Evolutionary conservation across 2,329 filamentous ascomycete species (phyloP).

Genomic region (Trichoderma polysporum): DNA sequence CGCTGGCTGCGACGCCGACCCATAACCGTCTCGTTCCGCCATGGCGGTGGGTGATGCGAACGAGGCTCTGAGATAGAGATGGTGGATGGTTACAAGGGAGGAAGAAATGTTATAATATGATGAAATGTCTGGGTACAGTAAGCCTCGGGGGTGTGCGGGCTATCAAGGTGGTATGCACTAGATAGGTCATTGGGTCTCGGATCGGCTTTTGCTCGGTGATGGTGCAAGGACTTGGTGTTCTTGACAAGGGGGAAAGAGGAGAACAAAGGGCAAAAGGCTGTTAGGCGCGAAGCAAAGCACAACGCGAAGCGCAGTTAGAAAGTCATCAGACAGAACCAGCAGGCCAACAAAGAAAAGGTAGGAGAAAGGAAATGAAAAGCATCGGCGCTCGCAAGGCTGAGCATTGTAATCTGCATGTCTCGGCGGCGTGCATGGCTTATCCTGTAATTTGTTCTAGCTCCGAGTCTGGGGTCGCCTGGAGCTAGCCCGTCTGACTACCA

Average conservation of each 20-base stretch:
- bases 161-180: conserved; percentile 1
- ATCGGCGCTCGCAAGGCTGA: conserved; percentile 1
- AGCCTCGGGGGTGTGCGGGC: conserved; percentile 11
- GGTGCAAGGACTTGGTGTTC: background rate
- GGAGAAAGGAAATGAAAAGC: too few relatives aligned
- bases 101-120: background rate
- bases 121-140: background rate
- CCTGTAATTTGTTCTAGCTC: conserved; percentile 4
- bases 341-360: background rate
- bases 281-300: background rate
- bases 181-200: background rate
- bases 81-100: background rate
- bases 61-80: background rate
- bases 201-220: background rate
- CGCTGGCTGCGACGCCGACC: conserved; percentile 33
- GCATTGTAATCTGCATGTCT: background rate
- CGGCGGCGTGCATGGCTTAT: background rate
- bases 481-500: background rate
- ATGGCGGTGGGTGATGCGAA: conserved; percentile 26
- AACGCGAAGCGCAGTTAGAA: too few relatives aligned
- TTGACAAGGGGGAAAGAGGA: background rate
- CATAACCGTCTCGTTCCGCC: conserved; percentile 32
- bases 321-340: background rate
- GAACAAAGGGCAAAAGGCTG: background rate
- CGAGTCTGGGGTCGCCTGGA: background rate